Base-by-base conservation (phyloP, 139 green algal genomes). In the Picochlorum sp. region DNA sequence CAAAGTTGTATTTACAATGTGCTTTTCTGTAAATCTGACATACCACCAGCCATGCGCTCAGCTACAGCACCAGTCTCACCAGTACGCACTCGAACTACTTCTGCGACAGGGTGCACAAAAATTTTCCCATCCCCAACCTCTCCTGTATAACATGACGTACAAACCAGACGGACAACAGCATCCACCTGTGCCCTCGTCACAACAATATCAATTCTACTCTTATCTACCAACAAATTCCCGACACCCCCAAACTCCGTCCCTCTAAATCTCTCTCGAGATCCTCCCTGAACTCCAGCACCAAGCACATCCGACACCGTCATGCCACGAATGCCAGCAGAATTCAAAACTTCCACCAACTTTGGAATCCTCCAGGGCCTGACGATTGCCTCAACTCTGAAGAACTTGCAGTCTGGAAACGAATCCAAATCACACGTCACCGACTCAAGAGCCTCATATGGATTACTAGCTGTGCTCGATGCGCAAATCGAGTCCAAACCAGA, bases 91-190 rank as follows among this genome's bases (percentile, higher is more conserved):
- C 88, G 72, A 23, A 95, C 69, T 14, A 95, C 75, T 57, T 95
- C 88, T 10, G 82, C 84, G 6, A 95, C 86, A 2, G 88, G 88
- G 37, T 80, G 68, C 14, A 95, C 69, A 52, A 95, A 95, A 34
- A 95, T 88, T 76, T 95, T 95, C 64, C 89, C 89, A 66, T 95
- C 89, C 1, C 89, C 89, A 37, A 94, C 84, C 74, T 96, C 87
- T 1, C 89, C 89, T 14, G 89, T 96, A 74, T 81, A 82, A 8
- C 85, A 82, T 1, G 83, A 72, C 0, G 58, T 66, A 2, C 75
- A 62, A 2, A 96, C 73, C 11, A 81, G 69, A 21, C 75, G 75
- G 15, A 82, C 72, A 51, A 94, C 86, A 11, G 68, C 50, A 63
- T 92, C 78, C 26, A 95, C 87, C 68, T 95, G 87, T 5, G 64